Evolutionary conservation across 768 basidiomycete species (phyloP).

Genomic region (Pleurotus djamor): DNA sequence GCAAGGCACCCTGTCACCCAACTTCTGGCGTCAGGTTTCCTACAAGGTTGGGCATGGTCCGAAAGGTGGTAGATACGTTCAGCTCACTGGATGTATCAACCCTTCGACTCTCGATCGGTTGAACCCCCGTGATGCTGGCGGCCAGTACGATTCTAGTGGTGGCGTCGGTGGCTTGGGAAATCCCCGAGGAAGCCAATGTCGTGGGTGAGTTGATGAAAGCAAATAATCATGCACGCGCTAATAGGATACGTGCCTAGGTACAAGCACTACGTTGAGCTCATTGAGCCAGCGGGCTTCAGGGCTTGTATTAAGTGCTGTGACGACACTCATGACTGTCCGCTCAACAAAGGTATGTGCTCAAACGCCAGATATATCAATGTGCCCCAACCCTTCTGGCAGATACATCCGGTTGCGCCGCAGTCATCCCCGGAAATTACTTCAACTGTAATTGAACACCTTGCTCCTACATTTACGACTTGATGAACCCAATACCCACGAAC

Average conservation of each 20-base stretch:
- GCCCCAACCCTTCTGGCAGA: constrained; percentile 9
- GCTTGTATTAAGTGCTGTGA: constrained; percentile 35
- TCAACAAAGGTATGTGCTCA: constrained; percentile 21
- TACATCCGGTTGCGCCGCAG: constrained; percentile 21
- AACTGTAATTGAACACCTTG: neutral
- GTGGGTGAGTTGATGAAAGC: constrained; percentile 16
- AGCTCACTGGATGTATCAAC: constrained; percentile 29
- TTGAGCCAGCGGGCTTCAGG: constrained; percentile 24
- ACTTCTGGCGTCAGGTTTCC: constrained; percentile 26
- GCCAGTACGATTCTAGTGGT: constrained; percentile 32
- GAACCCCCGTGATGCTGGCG: constrained; percentile 26
- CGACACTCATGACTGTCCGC: constrained; percentile 28
- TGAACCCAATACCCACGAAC: neutral
- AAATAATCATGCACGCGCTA: neutral
- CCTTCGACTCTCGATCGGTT: constrained; percentile 19
- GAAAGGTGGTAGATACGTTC: constrained; percentile 22
- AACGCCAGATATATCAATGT: neutral
- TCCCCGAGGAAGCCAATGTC: constrained; percentile 26
- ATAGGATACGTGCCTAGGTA: constrained; percentile 13
- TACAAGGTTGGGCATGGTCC: constrained; percentile 22
- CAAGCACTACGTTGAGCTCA: constrained; percentile 32
- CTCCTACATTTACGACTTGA: neutral
- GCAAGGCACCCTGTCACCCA: constrained; percentile 24
- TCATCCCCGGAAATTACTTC: constrained; percentile 17
- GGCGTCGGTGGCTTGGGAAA: constrained; percentile 26